A percentile compares a stretch with the other conserved stretches of the same genome.
Conservation (phyloP, 2,329 filamentous ascomycete genomes). For the Scolecobasidium constrictum region DNA sequence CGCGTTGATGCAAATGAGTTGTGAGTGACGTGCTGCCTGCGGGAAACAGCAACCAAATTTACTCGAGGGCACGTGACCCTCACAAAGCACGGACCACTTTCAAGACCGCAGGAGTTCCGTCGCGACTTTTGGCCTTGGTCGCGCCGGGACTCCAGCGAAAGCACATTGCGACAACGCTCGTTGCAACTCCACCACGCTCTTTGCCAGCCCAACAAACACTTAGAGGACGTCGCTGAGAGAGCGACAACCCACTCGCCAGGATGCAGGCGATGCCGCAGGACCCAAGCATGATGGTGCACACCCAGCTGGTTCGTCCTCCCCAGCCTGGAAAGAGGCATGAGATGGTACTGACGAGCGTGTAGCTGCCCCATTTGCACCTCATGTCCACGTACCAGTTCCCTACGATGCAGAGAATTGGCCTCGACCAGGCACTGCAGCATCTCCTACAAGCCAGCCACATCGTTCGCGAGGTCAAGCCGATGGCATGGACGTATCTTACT, state of each 20-base stretch:
- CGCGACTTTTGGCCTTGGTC: too few relatives aligned
- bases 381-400: slow-evolving; percentile 78
- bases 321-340: neutral
- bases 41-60: too few relatives aligned
- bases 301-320: neutral
- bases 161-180: too few relatives aligned
- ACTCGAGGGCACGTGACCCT: too few relatives aligned
- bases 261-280: neutral
- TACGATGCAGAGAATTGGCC: slow-evolving; percentile 39
- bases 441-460: slow-evolving; percentile 76
- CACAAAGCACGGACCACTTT: too few relatives aligned
- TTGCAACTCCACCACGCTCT: too few relatives aligned
- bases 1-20: too few relatives aligned
- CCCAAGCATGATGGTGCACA: neutral
- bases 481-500: slow-evolving; percentile 90
- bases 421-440: slow-evolving; percentile 72
- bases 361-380: slow-evolving; percentile 85
- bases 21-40: too few relatives aligned
- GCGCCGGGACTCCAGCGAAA: too few relatives aligned
- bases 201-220: too few relatives aligned
- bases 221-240: slow-evolving; percentile 9
- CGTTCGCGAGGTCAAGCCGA: slow-evolving; percentile 70
- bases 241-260: slow-evolving; percentile 4
- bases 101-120: too few relatives aligned
- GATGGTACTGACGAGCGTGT: slow-evolving; percentile 9